Conservation (phyloP, 1,284 basidiomycete genomes). For the Ceratorhiza oryzae-sativae region DNA sequence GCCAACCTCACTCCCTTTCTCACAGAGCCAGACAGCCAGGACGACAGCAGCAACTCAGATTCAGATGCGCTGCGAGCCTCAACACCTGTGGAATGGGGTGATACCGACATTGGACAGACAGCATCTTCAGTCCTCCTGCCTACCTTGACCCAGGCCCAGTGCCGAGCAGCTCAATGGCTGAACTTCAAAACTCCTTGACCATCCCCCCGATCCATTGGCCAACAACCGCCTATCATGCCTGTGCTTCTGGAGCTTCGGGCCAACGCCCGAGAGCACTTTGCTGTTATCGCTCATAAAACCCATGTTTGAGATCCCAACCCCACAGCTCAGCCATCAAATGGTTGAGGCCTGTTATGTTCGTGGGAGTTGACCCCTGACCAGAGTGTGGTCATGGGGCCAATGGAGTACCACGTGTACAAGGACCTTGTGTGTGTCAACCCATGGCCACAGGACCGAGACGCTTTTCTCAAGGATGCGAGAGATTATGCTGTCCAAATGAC, state of each 20-base stretch:
- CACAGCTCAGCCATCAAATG: not conserved
- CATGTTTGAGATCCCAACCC: not conserved
- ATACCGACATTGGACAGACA: not conserved
- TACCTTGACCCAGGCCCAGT: not conserved
- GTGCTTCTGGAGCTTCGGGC: not conserved
- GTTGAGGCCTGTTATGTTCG: not conserved
- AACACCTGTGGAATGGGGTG: not conserved
- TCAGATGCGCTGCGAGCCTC: not conserved
- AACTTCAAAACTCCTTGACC: not conserved
- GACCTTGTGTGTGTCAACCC: constrained; percentile 4
- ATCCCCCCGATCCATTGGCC: not conserved
- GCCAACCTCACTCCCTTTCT: not conserved
- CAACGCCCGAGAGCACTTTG: not conserved
- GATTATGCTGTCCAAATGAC: not conserved
- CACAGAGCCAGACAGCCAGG: not conserved
- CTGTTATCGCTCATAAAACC: not conserved
- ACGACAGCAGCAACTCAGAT: not conserved
- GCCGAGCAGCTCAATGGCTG: not conserved
- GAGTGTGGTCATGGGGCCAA: not conserved
- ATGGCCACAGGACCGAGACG: constrained; percentile 2
- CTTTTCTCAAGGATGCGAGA: not conserved
- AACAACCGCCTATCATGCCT: too few species aligned
- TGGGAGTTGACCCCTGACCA: not conserved
- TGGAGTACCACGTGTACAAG: not conserved
- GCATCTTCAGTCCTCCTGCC: not conserved